Conservation (phyloP, 1,284 basidiomycete species). For the Ganoderma lucidum region DNA sequence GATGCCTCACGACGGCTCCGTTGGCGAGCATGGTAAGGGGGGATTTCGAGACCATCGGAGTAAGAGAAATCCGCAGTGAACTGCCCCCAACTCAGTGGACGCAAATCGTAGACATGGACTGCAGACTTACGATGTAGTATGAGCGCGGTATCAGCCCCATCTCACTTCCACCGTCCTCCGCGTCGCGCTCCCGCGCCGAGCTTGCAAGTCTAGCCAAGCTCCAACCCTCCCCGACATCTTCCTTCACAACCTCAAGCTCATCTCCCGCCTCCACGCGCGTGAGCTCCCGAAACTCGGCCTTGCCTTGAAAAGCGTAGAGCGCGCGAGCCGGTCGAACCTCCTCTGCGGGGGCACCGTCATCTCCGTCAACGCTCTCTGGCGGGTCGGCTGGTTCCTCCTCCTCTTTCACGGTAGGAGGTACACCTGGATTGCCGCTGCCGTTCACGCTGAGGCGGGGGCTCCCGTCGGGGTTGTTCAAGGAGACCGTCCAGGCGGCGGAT, state of each 20-base stretch:
- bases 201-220: constrained; percentile 60
- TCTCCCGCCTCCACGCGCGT: constrained; percentile 66
- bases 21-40: constrained; percentile 35
- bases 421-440: neutral
- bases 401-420: constrained; percentile 10
- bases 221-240: constrained; percentile 77
- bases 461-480: constrained; percentile 53
- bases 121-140: constrained; percentile 69
- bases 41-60: constrained; percentile 53
- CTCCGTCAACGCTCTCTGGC: constrained; percentile 50
- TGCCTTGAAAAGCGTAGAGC: constrained; percentile 77
- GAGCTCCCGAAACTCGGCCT: constrained; percentile 76
- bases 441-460: constrained; percentile 31
- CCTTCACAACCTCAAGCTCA: constrained; percentile 68
- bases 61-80: constrained; percentile 68
- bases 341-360: constrained; percentile 38
- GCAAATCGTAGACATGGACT: neutral
- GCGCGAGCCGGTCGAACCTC: constrained; percentile 63
- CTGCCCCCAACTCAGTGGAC: constrained; percentile 42
- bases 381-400: constrained; percentile 32
- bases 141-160: constrained; percentile 73
- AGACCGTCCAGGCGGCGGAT: constrained; percentile 77
- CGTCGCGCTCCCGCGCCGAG: constrained; percentile 21
- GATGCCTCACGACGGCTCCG: constrained; percentile 50
- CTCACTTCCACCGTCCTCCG: constrained; percentile 51